Base-by-base conservation (phyloP, 768 basidiomycete genomes). In the Floccularia luteovirens region DNA sequence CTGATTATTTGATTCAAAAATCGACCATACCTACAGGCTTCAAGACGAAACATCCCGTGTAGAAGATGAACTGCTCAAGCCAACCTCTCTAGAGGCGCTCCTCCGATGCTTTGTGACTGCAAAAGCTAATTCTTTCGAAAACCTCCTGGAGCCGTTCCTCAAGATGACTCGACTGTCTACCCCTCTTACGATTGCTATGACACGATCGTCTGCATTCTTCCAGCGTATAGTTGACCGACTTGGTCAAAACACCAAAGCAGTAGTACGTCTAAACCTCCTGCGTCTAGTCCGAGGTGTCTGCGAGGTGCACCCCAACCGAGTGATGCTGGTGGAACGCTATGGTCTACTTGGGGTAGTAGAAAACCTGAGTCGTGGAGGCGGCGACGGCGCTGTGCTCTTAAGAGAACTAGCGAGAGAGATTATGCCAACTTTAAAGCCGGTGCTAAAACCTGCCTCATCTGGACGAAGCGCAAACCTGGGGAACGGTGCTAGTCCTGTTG, bases 1-100 rank as follows among this genome's bases (percentile, higher is more conserved):
- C 38, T 39, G 6, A 19, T 40, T 4, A 8, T 7, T 4, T 28
- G 4, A 11, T 24, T 11, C 21, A 6, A 6, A 19, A 31, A 20
- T 20, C 33, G 31, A 38, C 24, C 39, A 25, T 20, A 13, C 35
- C 19, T 17, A 19, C 49, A 92, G 90, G 91, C 66, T 98, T 24
- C 88, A 92, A 66, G 96, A 97, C 51, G 96, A 99, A 61, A 90
- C 88, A 1, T 81, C 90, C 1, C 76, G 91, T 39, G 87, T 99
- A 4, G 96, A 97, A 56, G 92, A 94, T 53, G 79, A 84, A 36
- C 69, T 99, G 0, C 62, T 84, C 24, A 84, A 87, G 51, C 59
- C 69, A 1, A 66, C 69, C 10, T 67, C 85, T 1, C 59, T 89
- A 13, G 80, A 87, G 0, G 67, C 76, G 0, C 63, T 94, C 12